A percentile compares a stretch with the other conserved stretches of the same genome.
Evolutionary conservation across 805 yeast genomes (phyloP).

Genomic region (Wickerhamiella sorbophila): DNA sequence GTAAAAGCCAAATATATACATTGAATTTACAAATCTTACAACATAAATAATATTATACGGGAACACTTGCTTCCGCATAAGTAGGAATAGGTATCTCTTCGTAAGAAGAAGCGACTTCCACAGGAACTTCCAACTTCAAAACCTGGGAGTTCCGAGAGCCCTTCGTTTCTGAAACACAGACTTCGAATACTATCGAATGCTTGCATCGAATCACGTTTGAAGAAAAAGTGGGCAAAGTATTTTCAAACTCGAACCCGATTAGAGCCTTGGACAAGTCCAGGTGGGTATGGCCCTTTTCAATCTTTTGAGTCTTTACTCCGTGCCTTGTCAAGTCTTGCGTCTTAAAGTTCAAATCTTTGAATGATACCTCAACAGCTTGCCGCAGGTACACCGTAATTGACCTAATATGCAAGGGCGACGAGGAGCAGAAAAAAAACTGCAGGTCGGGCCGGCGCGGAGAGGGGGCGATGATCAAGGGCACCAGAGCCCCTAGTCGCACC

Average conservation of each 20-base stretch:
- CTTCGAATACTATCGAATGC: background rate
- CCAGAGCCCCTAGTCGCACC: background rate
- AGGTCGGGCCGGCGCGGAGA: background rate
- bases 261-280: background rate
- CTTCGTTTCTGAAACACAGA: background rate
- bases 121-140: background rate
- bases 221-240: background rate
- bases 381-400: background rate
- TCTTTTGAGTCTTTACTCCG: background rate
- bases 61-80: background rate
- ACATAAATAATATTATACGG: background rate
- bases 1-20: no score
- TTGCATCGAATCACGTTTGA: background rate
- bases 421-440: background rate
- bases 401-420: background rate
- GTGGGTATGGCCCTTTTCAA: background rate
- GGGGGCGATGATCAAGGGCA: background rate
- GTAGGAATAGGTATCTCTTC: background rate
- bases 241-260: background rate
- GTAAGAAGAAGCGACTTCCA: background rate
- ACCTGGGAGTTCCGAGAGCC: background rate
- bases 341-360: background rate
- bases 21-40: background rate
- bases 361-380: background rate
- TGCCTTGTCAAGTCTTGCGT: background rate